Conservation (phyloP, 2,329 filamentous ascomycete species). For the Aureobasidium vineae region DNA sequence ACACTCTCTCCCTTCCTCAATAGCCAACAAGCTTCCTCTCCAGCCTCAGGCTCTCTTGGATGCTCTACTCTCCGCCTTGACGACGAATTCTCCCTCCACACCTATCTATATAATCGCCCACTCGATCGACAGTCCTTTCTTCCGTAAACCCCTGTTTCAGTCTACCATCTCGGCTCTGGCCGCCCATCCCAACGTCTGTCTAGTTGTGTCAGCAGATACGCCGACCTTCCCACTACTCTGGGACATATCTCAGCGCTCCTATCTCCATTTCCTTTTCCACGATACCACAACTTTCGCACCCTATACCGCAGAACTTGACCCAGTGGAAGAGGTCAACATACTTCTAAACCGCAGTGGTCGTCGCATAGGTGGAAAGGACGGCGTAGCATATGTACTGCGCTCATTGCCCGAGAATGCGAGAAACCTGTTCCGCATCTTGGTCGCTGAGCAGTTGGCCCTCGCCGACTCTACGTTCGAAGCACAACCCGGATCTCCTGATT, state of each 20-base stretch:
- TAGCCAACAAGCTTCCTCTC: constrained; percentile 56
- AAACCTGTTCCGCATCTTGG: constrained; percentile 78
- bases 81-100: constrained; percentile 42
- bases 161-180: constrained; percentile 73
- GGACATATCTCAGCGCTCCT: constrained; percentile 80
- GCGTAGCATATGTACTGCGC: constrained; percentile 85
- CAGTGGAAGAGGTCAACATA: constrained; percentile 86
- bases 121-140: constrained; percentile 75
- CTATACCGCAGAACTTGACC: constrained; percentile 71
- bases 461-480: constrained; percentile 46
- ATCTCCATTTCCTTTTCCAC: constrained; percentile 86
- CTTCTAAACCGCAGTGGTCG: constrained; percentile 77
- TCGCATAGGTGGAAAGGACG: constrained; percentile 82
- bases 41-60: constrained; percentile 69
- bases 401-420: constrained; percentile 90
- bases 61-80: constrained; percentile 62
- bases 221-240: constrained; percentile 85
- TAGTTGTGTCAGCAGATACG: constrained; percentile 81
- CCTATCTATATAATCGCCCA: constrained; percentile 58
- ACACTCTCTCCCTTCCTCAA: constrained; percentile 53
- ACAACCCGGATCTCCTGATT: constrained; percentile 34
- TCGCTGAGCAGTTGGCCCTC: constrained; percentile 76
- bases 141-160: constrained; percentile 70
- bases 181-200: constrained; percentile 65
- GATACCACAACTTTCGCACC: constrained; percentile 87